Base-by-base conservation (phyloP, 805 yeast genomes). In the Metschnikowia continentalis region DNA sequence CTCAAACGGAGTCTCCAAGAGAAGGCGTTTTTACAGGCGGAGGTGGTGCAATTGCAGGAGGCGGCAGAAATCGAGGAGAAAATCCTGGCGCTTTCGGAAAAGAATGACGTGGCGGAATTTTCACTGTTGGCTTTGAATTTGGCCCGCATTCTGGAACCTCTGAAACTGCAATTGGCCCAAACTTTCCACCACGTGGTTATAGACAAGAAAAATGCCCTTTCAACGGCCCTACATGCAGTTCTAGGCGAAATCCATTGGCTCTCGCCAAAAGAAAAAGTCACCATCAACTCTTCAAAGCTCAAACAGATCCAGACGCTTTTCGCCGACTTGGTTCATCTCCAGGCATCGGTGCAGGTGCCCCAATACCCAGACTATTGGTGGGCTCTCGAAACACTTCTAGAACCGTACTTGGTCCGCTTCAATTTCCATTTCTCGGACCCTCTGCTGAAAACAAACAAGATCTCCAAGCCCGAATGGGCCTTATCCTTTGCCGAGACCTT, bases 381-480 rank as follows among this genome's bases (percentile, higher is more conserved):
- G 80, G 80, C 81, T 0, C 66, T 83, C 38, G 76, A 73, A 39
- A 61, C 70, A 0, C 62, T 86, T 32, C 62, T 79, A 2, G 63
- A 66, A 23, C 78, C 80, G 1, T 70, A 84, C 30, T 67, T 68
- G 6, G 56, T 72, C 11, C 72, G 87, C 39, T 81, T 87, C 60
- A 67, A 72, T 38, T 86, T 68, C 66, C 89, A 87, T 61, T 86
- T 86, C 60, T 77, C 78, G 45, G 70, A 78, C 4, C 41, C 61
- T 1, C 68, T 75, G 30, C 70, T 65, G 37, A 86, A 83, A 33
- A 86, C 91, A 0, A 84, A 84, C 58, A 76, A 81, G 42, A 60
- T 80, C 23, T 83, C 84, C 51, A 82, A 82, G 59, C 91, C 92
- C 1, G 91, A 86, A 61, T 86, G 89, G 85, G 78, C 83, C 3